Base-by-base conservation (phyloP, 2,329 filamentous ascomycete species). In the Aureobasidium leucospermi region DNA sequence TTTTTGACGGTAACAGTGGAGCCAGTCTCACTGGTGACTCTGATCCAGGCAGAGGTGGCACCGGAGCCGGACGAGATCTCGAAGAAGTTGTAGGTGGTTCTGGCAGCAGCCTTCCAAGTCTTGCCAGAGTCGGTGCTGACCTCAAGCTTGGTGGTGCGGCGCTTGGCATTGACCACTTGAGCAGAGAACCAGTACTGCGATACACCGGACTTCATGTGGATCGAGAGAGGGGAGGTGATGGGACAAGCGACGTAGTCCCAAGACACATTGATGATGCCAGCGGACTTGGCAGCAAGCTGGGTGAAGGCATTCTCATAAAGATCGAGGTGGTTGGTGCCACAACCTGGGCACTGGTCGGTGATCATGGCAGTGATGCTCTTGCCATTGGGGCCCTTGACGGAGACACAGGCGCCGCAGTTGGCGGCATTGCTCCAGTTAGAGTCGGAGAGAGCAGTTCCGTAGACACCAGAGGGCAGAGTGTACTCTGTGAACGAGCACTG, bases 401-500 rank as follows among this genome's bases (percentile, higher is more conserved):
- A 70, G 11, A 88, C 73, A 63, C 86, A 88, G 19, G 77, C 74
- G 63, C 86, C 85, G 66, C 86, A 89, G 63, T 81, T 75, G 43
- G 74, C 77, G 1, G 79, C 77, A 56, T 69, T 72, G 53, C 78
- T 70, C 85, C 85, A 88, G 64, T 78, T 80, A 3, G 76, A 73
- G 41, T 78, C 78, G 0, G 84, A 83, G 52, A 85, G 77, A 1
- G 86, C 85, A 9, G 84, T 85, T 59, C 86, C 85, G 65, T 75
- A 82, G 59, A 87, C 70, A 11, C 76, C 75, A 10, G 78, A 74
- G 6, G 85, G 84, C 29, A 88, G 74, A 2, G 78, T 84, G 73
- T 86, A 87, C 53, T 78, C 81, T 7, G 76, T 75, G 75, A 88
- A 87, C 11, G 80, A 83, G 72, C 85, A 89, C 61, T 77, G 79